phyloP scores from a whole-genome alignment of 1,284 basidiomycete genomes.

The Coniophora puteana region DNA sequence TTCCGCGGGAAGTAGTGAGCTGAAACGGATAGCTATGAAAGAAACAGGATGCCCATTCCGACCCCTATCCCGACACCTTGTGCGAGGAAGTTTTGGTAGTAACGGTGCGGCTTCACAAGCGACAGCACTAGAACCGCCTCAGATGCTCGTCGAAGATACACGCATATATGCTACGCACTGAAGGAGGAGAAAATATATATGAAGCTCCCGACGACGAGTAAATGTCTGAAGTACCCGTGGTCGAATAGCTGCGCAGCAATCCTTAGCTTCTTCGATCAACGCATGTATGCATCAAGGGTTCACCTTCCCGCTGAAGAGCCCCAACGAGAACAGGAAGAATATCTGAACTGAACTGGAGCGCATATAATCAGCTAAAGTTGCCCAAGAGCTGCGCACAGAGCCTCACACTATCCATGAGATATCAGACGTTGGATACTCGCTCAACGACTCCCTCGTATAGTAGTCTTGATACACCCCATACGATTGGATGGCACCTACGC shows the following conservation, averaged over 20 bases:
- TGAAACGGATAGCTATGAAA: constrained; percentile 27
- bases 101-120: constrained; percentile 19
- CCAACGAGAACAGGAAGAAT: constrained; percentile 26
- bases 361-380: background rate
- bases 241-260: constrained; percentile 21
- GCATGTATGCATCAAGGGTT: background rate
- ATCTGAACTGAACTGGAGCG: constrained; percentile 26
- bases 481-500: constrained; percentile 19
- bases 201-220: constrained; percentile 12
- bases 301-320: constrained; percentile 22
- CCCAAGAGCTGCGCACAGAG: background rate
- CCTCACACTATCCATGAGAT: constrained; percentile 27
- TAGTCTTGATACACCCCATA: constrained; percentile 34
- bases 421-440: constrained; percentile 16
- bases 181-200: constrained; percentile 14
- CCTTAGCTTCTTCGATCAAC: background rate
- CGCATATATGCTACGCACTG: background rate
- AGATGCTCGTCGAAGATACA: background rate
- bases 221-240: constrained; percentile 18
- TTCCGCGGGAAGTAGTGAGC: constrained; percentile 30
- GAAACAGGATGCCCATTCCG: constrained; percentile 29
- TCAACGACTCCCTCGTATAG: constrained; percentile 20
- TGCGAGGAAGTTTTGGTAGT: constrained; percentile 25
- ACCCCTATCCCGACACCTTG: constrained; percentile 32
- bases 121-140: constrained; percentile 18